Evolutionary conservation across 345 rosid species (phyloP).

Genomic region (Eucalyptus polyanthemos): DNA sequence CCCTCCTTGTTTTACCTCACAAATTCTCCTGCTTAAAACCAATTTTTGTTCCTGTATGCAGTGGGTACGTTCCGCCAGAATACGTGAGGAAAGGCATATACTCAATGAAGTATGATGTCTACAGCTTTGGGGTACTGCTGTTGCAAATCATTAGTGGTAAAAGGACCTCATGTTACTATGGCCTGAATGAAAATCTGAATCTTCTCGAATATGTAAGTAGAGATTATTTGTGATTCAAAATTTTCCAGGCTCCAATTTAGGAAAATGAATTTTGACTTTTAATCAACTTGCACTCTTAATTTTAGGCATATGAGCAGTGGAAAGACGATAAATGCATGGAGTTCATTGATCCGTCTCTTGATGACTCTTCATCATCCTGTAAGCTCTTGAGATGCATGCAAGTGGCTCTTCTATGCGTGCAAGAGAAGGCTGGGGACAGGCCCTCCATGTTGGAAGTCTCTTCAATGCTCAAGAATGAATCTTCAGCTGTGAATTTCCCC

Average conservation of each 20-base stretch:
- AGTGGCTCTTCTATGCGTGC: slow-evolving; percentile 19
- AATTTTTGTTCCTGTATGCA: neutral
- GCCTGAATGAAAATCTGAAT: slow-evolving; percentile 7
- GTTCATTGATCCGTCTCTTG: slow-evolving; percentile 7
- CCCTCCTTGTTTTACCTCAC: neutral
- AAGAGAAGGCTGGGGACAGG: slow-evolving; percentile 7
- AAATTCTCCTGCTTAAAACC: neutral
- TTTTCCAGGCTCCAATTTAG: neutral
- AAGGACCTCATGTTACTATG: slow-evolving; percentile 13
- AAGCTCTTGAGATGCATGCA: slow-evolving; percentile 13
- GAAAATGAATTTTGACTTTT: neutral
- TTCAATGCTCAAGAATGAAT: slow-evolving; percentile 3
- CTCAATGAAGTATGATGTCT: slow-evolving; percentile 37
- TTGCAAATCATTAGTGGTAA: slow-evolving; percentile 34
- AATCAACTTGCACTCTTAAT: neutral
- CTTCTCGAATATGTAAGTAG: slow-evolving; percentile 25
- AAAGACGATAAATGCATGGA: slow-evolving; percentile 1
- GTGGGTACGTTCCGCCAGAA: slow-evolving; percentile 46
- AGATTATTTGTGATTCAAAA: neutral
- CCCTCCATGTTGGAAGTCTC: slow-evolving; percentile 20
- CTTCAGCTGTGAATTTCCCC: neutral
- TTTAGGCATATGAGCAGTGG: slow-evolving; percentile 17
- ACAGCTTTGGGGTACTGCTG: slow-evolving; percentile 41
- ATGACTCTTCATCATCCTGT: slow-evolving; percentile 1
- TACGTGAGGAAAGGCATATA: slow-evolving; percentile 28